Evolutionary conservation across 805 yeast genomes (phyloP), one percentile per base, ranked within the genome.

Genomic region (Ogataea paraovalis): DNA sequence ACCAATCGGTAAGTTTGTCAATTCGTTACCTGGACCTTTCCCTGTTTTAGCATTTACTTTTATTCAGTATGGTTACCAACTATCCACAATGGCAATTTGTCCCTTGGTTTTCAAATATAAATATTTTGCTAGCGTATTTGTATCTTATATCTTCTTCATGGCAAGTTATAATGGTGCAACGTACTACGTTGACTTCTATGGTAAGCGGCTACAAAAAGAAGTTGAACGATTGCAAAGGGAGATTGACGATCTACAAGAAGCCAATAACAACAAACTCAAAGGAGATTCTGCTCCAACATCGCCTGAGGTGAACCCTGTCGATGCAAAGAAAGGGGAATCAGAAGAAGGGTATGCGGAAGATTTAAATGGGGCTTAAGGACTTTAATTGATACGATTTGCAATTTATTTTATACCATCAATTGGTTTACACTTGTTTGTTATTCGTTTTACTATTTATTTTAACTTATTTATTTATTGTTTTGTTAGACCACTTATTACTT

Each of bases 131-230:
- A 79, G 83, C 0, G 54, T 73, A 0, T 91, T 90, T 60, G 74
- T 92, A 53, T 67, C 79, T 2, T 73, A 77, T 43, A 87, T 92
- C n/a, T 90, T 91, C 56, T 64, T 82, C 41, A 76, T 80, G 64
- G 95, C 98, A 1, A 74, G 90, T 38, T 89, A 85, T 64, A 91
- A 94, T 55, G 99, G 99, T 25, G 99, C 98, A 2, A 88, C 96
- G 0, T 92, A 88, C 63, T 92, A 92, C 64, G 76, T 94, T 47
- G 98, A 92, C 59, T 84, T 85, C 43, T 94, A 90, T 67, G 98
- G 98, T 19, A 85, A 83, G 62, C 78, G 91, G 54, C 83, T 90
- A 60, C 96, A 90, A 60, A 87, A 85, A 58, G 97, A 94, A 64
- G 90, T 92, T 21, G 67, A 72, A 22, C 79, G 79, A 57, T 71